phyloP scores from a whole-genome alignment of 768 basidiomycete genomes.

The Suillus ampliporus region DNA sequence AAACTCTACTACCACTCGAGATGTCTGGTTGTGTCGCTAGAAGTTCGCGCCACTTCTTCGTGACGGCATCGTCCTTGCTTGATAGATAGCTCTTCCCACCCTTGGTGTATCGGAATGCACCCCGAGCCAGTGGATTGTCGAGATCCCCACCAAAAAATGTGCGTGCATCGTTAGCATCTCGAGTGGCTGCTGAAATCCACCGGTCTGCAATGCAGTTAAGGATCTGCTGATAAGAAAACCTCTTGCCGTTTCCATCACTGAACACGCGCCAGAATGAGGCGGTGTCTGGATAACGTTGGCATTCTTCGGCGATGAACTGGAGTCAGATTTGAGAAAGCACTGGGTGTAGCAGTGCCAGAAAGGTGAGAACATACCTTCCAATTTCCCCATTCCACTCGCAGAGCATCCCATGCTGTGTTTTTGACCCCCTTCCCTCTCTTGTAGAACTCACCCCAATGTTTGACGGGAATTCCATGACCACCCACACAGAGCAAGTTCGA shows the following conservation, averaged over 20 bases:
- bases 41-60: conserved; percentile 14
- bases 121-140: neutral
- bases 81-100: conserved; percentile 6
- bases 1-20: too few species aligned
- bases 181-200: neutral
- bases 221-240: conserved; percentile 15
- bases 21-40: neutral
- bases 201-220: conserved; percentile 9
- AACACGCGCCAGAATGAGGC: conserved; percentile 20
- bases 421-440: conserved; percentile 13
- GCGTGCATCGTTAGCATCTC: conserved; percentile 17
- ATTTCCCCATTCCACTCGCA: conserved; percentile 19
- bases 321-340: too few species aligned
- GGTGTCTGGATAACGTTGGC: conserved; percentile 7
- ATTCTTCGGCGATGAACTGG: conserved; percentile 20
- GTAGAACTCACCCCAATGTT: conserved; percentile 23
- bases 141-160: conserved; percentile 19
- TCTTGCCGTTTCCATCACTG: conserved; percentile 16
- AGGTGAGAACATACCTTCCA: conserved; percentile 20
- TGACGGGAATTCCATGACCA: conserved; percentile 18
- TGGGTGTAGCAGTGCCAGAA: too few species aligned
- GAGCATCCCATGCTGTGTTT: conserved; percentile 16
- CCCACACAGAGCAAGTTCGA: conserved; percentile 19
- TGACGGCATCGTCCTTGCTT: conserved; percentile 17
- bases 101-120: conserved; percentile 18